Evolutionary conservation across 1,139 yeast species (phyloP), one percentile per base, ranked within the genome.

Genomic region (Saccharomycopsis hybrid): DNA sequence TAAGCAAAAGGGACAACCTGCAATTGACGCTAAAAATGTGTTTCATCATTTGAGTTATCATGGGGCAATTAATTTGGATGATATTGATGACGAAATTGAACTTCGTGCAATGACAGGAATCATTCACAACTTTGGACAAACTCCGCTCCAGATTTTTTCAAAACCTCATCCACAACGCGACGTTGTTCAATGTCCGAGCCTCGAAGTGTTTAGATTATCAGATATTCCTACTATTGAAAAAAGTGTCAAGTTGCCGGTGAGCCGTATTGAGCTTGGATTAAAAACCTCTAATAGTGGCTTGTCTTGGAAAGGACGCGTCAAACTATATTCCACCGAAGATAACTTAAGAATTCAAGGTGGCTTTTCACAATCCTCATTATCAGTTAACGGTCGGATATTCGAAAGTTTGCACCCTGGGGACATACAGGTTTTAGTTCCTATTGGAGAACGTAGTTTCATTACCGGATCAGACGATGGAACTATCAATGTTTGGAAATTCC

Each of bases 111-210:
- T 82, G 2, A 83, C 87, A 32, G 90, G 95, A 1, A 84, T 85
- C 61, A 87, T 87, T 44, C 90, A 87, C 61, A 87, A 87, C 63
- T 87, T 87, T 70, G 96, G 96, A 0, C 96, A 87, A 62, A 87
- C 95, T 0, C 96, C 96, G 1, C 62, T 74, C 44, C 85, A 83
- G 57, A 67, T 87, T 9, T 86, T 87, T 58, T 68, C 65, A 7
- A 73, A 71, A 51, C 81, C 88, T 0, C 96, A 87, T 62, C 80
- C 84, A 0, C 56, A 60, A 39, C 72, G 74, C 46, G 77, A 72
- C 2, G 69, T 72, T 0, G 60, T 68, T 41, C 67, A 65, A 32
- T 46, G 44, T 25, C 45, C 60, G 1, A 39, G 32, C 9, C 52
- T 59, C 13, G 59, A 69, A 31, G 56, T 58, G 7, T 55, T 58